Conservation (phyloP, 2,329 filamentous ascomycete species). For the Fusarium coffeatum region DNA sequence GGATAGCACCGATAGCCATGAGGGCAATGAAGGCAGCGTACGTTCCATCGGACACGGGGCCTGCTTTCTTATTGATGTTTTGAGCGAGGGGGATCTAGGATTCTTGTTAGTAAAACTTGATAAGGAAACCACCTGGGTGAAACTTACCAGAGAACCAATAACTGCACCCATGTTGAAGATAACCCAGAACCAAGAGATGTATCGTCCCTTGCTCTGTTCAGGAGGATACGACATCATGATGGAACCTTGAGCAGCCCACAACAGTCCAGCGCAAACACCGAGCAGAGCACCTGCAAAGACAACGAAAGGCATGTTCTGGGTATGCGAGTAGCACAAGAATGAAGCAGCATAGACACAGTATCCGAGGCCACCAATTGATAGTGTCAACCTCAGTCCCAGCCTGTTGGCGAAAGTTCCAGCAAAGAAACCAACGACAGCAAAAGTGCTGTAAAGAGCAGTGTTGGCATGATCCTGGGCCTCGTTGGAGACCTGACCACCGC, state of each 20-base stretch:
- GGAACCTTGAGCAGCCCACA: slow-evolving; percentile 86
- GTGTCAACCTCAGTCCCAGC: slow-evolving; percentile 74
- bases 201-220: slow-evolving; percentile 85
- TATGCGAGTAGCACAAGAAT: slow-evolving; percentile 78
- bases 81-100: slow-evolving; percentile 74
- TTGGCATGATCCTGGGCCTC: slow-evolving; percentile 72
- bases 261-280: slow-evolving; percentile 80
- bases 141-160: slow-evolving; percentile 75
- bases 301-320: slow-evolving; percentile 74
- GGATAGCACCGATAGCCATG: slow-evolving; percentile 61
- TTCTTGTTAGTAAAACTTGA: slow-evolving; percentile 4
- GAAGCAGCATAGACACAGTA: slow-evolving; percentile 80
- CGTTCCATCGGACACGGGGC: slow-evolving; percentile 61
- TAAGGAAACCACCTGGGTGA: neutral
- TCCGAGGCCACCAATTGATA: slow-evolving; percentile 79
- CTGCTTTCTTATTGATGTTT: slow-evolving; percentile 69
- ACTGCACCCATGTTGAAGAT: slow-evolving; percentile 95
- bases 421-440: slow-evolving; percentile 75
- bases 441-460: slow-evolving; percentile 78
- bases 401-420: slow-evolving; percentile 83
- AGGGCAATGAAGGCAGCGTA: slow-evolving; percentile 62
- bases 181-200: slow-evolving; percentile 93
- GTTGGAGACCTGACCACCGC: slow-evolving; percentile 64
- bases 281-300: slow-evolving; percentile 81
- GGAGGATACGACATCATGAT: slow-evolving; percentile 92